phyloP scores from a whole-genome alignment of 148 eudicot genomes.

The Drosera capensis region DNA sequence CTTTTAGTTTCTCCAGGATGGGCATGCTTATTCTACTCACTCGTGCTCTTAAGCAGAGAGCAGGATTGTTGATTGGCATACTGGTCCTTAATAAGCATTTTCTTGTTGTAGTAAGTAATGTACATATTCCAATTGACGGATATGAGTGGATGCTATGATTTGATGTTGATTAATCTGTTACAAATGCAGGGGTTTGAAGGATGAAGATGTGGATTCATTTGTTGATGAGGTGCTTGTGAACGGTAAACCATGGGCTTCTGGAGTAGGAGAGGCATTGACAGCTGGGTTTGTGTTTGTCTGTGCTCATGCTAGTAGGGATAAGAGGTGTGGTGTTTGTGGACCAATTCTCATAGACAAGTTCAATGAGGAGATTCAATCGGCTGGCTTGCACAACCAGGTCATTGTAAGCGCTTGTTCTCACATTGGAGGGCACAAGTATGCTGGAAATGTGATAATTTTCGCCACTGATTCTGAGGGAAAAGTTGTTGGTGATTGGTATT shows the following conservation, averaged over 20 bases:
- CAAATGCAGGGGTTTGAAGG: conserved; percentile 64
- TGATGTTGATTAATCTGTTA: neutral
- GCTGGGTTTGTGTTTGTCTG: conserved; percentile 84
- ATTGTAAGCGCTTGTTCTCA: conserved; percentile 85
- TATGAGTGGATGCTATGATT: neutral
- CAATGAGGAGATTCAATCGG: conserved; percentile 44
- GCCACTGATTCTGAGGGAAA: conserved; percentile 68
- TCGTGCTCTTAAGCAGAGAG: no score
- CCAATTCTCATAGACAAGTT: conserved; percentile 76
- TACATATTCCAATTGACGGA: neutral
- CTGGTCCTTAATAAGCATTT: no score
- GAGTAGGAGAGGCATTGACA: conserved; percentile 46
- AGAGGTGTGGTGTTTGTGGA: conserved; percentile 95
- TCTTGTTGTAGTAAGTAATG: no score
- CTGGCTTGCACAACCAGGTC: conserved; percentile 42
- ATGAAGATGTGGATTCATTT: conserved; percentile 71
- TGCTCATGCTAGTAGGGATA: conserved; percentile 73
- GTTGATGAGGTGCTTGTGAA: conserved; percentile 84
- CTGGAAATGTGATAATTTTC: conserved; percentile 80
- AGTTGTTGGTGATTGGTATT: conserved; percentile 75
- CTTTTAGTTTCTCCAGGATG: no score
- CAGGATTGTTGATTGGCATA: no score
- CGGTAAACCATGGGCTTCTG: conserved; percentile 64
- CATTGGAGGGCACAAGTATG: conserved; percentile 95
- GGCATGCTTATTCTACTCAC: no score